These are phyloP conservation scores for Oryza australiensis DNA, from an alignment of 176 grass and related monocot species.

Conservation along the genomic window DNA sequence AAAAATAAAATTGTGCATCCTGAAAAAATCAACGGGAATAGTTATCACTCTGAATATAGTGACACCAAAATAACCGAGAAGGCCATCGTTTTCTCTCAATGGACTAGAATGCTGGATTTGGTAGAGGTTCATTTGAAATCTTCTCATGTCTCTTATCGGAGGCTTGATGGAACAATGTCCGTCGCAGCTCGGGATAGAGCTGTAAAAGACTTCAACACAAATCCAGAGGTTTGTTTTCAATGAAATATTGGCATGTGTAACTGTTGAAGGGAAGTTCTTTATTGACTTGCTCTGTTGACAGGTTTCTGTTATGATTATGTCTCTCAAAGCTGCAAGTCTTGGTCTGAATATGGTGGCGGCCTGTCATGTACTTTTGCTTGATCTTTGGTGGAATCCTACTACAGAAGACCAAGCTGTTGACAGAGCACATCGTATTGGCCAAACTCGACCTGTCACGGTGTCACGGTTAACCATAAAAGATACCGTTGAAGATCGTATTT, in stretches of 20 bases:
- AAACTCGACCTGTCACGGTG: slow-evolving; percentile 84
- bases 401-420: slow-evolving; percentile 99
- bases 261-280: slow-evolving; percentile 4
- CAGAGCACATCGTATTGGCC: slow-evolving; percentile 96
- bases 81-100: slow-evolving; percentile 97
- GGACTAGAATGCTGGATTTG: slow-evolving; percentile 97
- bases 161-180: slow-evolving; percentile 98
- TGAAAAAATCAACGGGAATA: slow-evolving; percentile 39
- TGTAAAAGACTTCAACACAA: slow-evolving; percentile 87
- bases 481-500: slow-evolving; percentile 94
- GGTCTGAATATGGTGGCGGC: slow-evolving; percentile 97
- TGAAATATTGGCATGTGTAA: slow-evolving; percentile 11
- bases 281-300: slow-evolving; percentile 31
- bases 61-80: slow-evolving; percentile 73
- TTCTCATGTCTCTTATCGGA: slow-evolving; percentile 70
- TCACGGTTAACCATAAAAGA: slow-evolving; percentile 90
- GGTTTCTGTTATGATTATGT: slow-evolving; percentile 99
- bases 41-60: slow-evolving; percentile 28
- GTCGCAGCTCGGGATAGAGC: slow-evolving; percentile 90
- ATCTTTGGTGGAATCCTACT: slow-evolving; percentile 99
- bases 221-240: slow-evolving; percentile 74
- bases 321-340: slow-evolving; percentile 95
- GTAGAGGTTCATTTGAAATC: slow-evolving; percentile 84
- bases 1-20: slow-evolving; percentile 12
- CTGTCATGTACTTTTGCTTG: slow-evolving; percentile 92